Conservation (phyloP, 768 basidiomycete species). For the Psilocybe cubensis region DNA sequence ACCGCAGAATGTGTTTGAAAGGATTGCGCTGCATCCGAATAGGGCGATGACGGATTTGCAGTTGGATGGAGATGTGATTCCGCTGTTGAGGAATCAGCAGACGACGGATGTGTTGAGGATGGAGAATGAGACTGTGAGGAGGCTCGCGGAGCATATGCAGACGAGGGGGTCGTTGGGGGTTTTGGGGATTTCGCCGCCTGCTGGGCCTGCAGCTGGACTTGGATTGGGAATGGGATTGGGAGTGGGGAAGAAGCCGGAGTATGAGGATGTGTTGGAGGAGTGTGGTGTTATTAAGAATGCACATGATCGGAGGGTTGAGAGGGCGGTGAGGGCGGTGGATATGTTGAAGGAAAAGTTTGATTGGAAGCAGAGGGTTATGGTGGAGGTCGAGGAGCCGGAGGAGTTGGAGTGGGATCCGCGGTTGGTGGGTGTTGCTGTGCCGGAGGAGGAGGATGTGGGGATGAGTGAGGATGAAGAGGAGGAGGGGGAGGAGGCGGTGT, state of each 20-base stretch:
- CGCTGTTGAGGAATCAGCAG: conserved; percentile 78
- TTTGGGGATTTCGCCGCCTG: conserved; percentile 37
- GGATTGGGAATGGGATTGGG: conserved; percentile 28
- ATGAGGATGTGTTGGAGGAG: conserved; percentile 68
- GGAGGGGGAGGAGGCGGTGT: conserved; percentile 26
- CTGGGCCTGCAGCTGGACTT: conserved; percentile 31
- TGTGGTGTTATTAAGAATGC: conserved; percentile 68
- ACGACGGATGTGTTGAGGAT: conserved; percentile 73
- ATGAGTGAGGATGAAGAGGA: conserved; percentile 28
- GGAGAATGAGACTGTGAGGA: conserved; percentile 74
- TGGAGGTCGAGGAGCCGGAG: conserved; percentile 79
- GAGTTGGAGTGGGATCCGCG: conserved; percentile 76
- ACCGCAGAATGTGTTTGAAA: conserved; percentile 56
- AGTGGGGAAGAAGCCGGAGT: conserved; percentile 44
- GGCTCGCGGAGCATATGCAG: conserved; percentile 68
- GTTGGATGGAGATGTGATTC: conserved; percentile 74
- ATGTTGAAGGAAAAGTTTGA: conserved; percentile 83
- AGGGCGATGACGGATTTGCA: conserved; percentile 61
- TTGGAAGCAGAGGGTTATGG: conserved; percentile 81
- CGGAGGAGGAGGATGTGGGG: conserved; percentile 27
- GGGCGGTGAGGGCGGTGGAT: conserved; percentile 77
- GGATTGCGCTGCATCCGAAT: conserved; percentile 70
- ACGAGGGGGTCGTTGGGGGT: conserved; percentile 60
- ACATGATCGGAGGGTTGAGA: conserved; percentile 77
- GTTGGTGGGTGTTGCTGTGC: conserved; percentile 24